phyloP scores from a whole-genome alignment of 352 stramenopile species.

The Bremia lactucae region DNA sequence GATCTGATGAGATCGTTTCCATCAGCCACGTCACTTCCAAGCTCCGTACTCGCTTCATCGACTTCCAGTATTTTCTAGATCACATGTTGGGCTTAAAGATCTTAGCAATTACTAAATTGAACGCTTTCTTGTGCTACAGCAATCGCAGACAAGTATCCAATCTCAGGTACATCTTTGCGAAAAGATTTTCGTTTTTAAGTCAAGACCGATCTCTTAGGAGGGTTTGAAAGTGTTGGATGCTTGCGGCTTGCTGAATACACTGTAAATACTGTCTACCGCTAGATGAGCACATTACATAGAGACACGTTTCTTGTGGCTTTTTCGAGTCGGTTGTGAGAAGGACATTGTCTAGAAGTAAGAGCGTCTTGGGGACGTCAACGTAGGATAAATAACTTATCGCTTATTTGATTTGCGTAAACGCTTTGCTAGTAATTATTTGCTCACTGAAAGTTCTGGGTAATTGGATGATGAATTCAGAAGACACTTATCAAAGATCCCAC shows the following conservation, averaged over 20 bases:
- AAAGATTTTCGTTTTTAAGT: conserved; percentile 18
- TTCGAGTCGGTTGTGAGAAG: conserved; percentile 32
- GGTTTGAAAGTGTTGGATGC: conserved; percentile 15
- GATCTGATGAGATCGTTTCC: conserved; percentile 47
- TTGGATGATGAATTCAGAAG: background rate
- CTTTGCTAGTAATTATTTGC: too few relatives aligned
- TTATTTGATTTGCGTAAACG: too few relatives aligned
- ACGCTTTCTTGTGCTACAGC: conserved; percentile 37
- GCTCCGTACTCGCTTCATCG: conserved; percentile 15
- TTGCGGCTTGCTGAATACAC: conserved; percentile 26
- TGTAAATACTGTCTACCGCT: conserved; percentile 7
- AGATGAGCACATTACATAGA: conserved; percentile 31
- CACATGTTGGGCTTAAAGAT: conserved; percentile 44
- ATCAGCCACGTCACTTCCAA: conserved; percentile 29
- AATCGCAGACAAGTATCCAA: conserved; percentile 54
- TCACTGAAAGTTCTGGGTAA: too few relatives aligned
- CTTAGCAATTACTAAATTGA: conserved; percentile 54
- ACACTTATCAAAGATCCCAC: background rate
- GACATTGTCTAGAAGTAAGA: conserved; percentile 20
- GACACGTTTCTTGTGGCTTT: conserved; percentile 28
- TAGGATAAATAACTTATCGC: too few relatives aligned
- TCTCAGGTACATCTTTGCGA: conserved; percentile 38
- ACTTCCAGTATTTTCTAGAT: conserved; percentile 27
- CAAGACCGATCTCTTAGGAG: conserved; percentile 16
- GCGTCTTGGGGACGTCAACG: too few relatives aligned